These are phyloP conservation scores for Usnea hakonensis DNA, from an alignment of 495 filamentous ascomycete genomes.

Conservation along the genomic window DNA sequence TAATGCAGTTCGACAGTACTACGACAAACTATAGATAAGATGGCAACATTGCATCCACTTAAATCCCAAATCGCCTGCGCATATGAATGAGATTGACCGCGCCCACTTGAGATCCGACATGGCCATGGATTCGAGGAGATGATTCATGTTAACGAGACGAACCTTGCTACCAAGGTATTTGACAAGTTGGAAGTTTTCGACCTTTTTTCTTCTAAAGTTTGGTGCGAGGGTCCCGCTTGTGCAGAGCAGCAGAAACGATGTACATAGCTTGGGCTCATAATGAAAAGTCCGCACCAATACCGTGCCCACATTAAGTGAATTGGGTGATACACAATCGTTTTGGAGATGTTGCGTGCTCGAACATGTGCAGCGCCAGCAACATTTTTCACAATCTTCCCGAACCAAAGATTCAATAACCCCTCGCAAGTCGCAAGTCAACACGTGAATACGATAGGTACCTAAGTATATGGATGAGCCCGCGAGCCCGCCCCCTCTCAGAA, in stretches of 20 bases:
- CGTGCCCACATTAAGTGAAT: background rate
- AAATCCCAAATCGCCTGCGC: constrained; percentile 10
- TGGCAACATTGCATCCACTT: background rate
- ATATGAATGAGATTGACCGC: constrained; percentile 4
- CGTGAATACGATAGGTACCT: too few relatives aligned
- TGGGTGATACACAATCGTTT: too few relatives aligned
- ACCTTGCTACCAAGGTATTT: background rate
- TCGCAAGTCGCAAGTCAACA: too few relatives aligned
- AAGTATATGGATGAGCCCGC: too few relatives aligned
- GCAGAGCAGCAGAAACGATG: constrained; percentile 11
- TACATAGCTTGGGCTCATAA: constrained; percentile 18
- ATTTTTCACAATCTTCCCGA: too few relatives aligned
- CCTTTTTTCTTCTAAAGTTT: background rate
- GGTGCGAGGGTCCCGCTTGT: constrained; percentile 12
- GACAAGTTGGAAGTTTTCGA: constrained; percentile 4
- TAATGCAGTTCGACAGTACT: constrained; percentile 69
- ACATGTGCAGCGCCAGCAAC: too few relatives aligned
- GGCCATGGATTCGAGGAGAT: background rate
- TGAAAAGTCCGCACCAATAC: constrained; percentile 10
- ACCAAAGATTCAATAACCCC: too few relatives aligned
- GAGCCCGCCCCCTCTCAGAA: too few relatives aligned
- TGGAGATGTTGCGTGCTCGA: too few relatives aligned
- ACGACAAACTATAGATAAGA: constrained; percentile 88
- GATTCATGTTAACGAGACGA: background rate
- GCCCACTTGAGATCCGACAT: constrained; percentile 2